Conservation (phyloP, 306 rosid species). For the Quercus dentata region DNA sequence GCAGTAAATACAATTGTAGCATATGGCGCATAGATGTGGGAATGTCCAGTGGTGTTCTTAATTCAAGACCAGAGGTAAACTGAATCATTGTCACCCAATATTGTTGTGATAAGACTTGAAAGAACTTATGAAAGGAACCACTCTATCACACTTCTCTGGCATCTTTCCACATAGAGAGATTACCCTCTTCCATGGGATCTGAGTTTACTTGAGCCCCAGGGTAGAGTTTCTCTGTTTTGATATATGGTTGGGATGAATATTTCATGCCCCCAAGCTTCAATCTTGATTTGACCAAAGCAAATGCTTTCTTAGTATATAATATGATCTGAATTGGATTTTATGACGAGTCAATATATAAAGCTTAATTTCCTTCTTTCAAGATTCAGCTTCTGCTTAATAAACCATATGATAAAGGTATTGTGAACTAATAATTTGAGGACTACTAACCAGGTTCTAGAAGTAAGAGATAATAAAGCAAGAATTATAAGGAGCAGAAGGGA, state of each 20-base stretch:
- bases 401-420: neutral
- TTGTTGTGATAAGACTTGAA: conserved; percentile 4
- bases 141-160: conserved; percentile 2
- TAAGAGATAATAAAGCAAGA: conserved; percentile 60
- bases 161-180: neutral
- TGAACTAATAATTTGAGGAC: conserved; percentile 15
- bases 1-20: conserved; percentile 88
- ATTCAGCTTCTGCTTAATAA: conserved; percentile 5
- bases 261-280: neutral
- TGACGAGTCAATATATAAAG: neutral
- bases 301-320: neutral
- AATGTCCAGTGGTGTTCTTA: conserved; percentile 95
- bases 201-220: neutral
- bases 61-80: conserved; percentile 91
- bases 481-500: conserved; percentile 68
- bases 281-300: neutral
- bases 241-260: neutral
- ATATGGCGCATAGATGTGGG: conserved; percentile 98
- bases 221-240: neutral
- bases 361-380: neutral
- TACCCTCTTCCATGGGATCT: neutral
- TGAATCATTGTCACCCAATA: neutral
- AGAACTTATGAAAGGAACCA: neutral
- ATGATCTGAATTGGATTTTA: neutral
- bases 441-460: conserved; percentile 72